These are phyloP conservation scores for Hymenotorrendiella dingleyae DNA, from an alignment of 2,329 filamentous ascomycete species.

Conservation along the genomic window DNA sequence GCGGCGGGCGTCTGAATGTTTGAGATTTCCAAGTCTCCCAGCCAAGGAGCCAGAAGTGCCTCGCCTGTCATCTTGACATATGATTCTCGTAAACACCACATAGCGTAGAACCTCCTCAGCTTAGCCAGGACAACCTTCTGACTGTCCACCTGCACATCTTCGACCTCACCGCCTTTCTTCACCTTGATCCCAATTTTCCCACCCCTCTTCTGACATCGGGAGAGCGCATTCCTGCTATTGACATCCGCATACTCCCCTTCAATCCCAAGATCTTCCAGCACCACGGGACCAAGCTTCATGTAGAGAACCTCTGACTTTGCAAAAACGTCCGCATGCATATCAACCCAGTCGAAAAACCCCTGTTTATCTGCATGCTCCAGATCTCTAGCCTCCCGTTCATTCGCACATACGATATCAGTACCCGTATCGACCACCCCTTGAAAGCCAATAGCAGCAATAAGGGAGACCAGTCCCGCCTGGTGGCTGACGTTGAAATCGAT, in stretches of 20 bases:
- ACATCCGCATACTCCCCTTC: constrained; percentile 6
- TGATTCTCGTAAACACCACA: constrained; percentile 75
- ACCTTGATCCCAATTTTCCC: constrained; percentile 14
- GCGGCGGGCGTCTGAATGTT: constrained; percentile 38
- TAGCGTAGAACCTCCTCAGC: constrained; percentile 66
- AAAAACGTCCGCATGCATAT: constrained; percentile 68
- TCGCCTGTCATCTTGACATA: constrained; percentile 82
- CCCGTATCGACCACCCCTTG: constrained; percentile 48
- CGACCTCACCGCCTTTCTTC: constrained; percentile 2
- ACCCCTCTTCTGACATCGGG: constrained; percentile 23
- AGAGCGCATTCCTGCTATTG: constrained; percentile 17
- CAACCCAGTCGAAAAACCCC: constrained; percentile 63
- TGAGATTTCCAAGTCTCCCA: constrained; percentile 63
- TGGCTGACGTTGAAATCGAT: constrained; percentile 71
- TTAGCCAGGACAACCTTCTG: constrained; percentile 48
- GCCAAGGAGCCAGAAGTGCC: constrained; percentile 67
- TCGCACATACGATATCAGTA: constrained; percentile 70
- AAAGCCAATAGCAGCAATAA: constrained; percentile 45
- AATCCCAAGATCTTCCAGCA: constrained; percentile 10
- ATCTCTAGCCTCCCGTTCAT: constrained; percentile 61
- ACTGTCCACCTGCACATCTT: constrained; percentile 24
- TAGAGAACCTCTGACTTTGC: constrained; percentile 53
- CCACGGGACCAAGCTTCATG: constrained; percentile 43
- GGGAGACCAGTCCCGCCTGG: constrained; percentile 67
- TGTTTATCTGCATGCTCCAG: constrained; percentile 47